Evolutionary conservation across 2,329 filamentous ascomycete genomes (phyloP).

Genomic region (Tolypocladium ophioglossoides): DNA sequence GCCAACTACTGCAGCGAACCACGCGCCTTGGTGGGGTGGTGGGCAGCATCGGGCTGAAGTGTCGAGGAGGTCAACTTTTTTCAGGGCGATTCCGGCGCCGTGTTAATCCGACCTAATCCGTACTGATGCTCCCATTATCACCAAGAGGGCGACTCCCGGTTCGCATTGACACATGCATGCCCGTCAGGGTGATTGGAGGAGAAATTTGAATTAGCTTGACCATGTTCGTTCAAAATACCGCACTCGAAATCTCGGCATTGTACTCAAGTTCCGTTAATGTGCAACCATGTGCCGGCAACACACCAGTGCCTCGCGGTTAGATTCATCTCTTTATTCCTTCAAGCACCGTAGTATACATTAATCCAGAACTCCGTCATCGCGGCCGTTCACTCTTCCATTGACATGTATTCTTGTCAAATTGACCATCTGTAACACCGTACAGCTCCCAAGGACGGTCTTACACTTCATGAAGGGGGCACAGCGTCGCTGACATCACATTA

Average conservation of each 20-base stretch:
- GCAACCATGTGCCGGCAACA: no score
- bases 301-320: not conserved
- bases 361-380: no score
- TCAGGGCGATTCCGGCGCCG: not conserved
- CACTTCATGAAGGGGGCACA: not conserved
- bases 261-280: not conserved
- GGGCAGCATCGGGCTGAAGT: not conserved
- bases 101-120: not conserved
- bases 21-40: constrained; percentile 4
- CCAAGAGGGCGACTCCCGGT: not conserved
- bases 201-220: not conserved
- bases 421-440: constrained; percentile 15
- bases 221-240: not conserved
- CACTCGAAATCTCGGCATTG: no score
- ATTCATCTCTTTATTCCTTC: not conserved
- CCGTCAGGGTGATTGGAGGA: no score
- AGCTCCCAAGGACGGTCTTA: not conserved
- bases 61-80: not conserved
- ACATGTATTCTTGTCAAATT: not conserved
- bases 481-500: constrained; percentile 6
- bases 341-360: not conserved
- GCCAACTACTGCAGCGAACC: constrained; percentile 4
- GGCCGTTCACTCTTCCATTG: not conserved
- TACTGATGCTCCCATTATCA: not conserved
- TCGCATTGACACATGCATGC: not conserved